Conservation (phyloP, 2,329 filamentous ascomycete genomes). For the Xylaria sp. region DNA sequence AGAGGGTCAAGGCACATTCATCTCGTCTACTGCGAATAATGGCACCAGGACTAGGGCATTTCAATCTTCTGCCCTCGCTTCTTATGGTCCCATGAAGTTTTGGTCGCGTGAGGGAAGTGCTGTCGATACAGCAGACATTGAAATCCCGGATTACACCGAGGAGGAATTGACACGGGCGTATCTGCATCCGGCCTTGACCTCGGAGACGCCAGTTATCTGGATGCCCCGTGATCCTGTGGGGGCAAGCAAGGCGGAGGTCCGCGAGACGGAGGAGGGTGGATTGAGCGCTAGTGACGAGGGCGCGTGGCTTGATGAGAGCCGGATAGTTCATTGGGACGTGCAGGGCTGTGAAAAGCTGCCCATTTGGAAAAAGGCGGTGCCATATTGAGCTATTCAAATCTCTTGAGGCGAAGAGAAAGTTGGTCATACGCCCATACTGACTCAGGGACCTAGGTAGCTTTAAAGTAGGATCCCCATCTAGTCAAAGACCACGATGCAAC, state of each 20-base stretch:
- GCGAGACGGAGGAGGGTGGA: conserved; percentile 63
- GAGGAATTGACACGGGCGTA: conserved; percentile 40
- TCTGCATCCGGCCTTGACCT: conserved; percentile 40
- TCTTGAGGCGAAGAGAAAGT: no score
- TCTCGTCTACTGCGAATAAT: conserved; percentile 27
- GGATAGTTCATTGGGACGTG: conserved; percentile 34
- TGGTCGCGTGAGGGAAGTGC: conserved; percentile 34
- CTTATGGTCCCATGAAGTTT: conserved; percentile 37
- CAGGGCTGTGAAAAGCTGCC: conserved; percentile 37
- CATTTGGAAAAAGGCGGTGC: conserved; percentile 35
- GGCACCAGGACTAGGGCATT: conserved; percentile 37
- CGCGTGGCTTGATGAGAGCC: conserved; percentile 63
- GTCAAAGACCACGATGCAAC: no score
- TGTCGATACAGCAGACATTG: conserved; percentile 28
- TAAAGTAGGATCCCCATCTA: no score
- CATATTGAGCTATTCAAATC: conserved; percentile 30
- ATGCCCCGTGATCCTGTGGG: conserved; percentile 67
- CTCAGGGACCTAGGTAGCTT: no score
- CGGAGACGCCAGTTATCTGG: conserved; percentile 65
- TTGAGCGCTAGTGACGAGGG: conserved; percentile 71
- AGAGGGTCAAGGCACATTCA: conserved; percentile 34
- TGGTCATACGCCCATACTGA: no score
- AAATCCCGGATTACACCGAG: conserved; percentile 35
- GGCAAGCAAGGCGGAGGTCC: conserved; percentile 64
- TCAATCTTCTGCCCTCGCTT: conserved; percentile 37